Percentiles rank a stretch among this genome's conserved stretches.
These are phyloP conservation scores for Orbilia blumenaviensis DNA, from an alignment of 2,329 filamentous ascomycete species.

Conservation along the genomic window DNA sequence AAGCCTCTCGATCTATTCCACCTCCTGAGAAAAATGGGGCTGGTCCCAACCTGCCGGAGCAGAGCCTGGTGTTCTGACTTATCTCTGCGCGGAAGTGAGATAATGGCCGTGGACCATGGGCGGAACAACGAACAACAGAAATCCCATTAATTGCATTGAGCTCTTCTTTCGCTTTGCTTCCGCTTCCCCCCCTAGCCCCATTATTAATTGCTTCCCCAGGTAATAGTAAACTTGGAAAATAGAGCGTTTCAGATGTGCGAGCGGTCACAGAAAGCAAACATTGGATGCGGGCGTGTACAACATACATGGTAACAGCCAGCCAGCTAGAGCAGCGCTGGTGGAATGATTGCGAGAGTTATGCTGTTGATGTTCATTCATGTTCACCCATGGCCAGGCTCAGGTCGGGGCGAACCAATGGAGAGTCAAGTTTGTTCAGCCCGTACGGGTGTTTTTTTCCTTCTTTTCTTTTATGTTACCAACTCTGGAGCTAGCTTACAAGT, in stretches of 20 bases:
- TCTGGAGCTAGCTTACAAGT: conserved; percentile 17
- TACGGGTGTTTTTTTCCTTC: too few relatives aligned
- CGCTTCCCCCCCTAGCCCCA: conserved; percentile 15
- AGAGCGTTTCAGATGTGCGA: conserved; percentile 53
- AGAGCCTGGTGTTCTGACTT: conserved; percentile 40
- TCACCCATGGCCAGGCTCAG: too few relatives aligned
- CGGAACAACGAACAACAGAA: conserved; percentile 18
- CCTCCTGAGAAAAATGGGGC: conserved; percentile 50
- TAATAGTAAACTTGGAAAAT: conserved; percentile 40
- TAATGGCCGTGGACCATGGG: conserved; percentile 23
- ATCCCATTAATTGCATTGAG: conserved; percentile 44
- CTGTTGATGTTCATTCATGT: conserved; percentile 20
- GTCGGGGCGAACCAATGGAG: conserved; percentile 20
- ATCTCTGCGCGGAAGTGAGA: conserved; percentile 47
- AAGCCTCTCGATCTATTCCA: conserved; percentile 54
- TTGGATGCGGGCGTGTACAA: background rate
- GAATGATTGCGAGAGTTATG: conserved; percentile 15
- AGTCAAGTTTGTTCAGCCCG: conserved; percentile 24
- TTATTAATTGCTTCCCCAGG: conserved; percentile 19
- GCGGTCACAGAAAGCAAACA: conserved; percentile 38
- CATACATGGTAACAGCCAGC: too few relatives aligned
- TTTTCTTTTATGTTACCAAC: conserved; percentile 23
- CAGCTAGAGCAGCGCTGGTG: conserved; percentile 5
- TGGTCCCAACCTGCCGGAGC: conserved; percentile 37
- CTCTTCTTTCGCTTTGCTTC: too few relatives aligned